phyloP scores from a whole-genome alignment of 179 eudicot genomes.

The Beta corolliflora region DNA sequence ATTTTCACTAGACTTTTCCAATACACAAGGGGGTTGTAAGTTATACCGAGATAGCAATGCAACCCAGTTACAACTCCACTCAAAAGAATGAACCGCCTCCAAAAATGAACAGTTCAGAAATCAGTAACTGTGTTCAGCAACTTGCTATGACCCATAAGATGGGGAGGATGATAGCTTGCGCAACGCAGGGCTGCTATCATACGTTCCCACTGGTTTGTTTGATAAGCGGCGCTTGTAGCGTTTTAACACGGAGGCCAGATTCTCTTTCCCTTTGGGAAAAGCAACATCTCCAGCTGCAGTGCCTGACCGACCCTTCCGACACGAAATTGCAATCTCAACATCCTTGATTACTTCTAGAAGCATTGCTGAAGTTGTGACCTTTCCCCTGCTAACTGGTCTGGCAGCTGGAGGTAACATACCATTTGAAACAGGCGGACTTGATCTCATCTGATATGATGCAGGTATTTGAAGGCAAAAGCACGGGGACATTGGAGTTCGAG shows the following conservation, averaged over 20 bases:
- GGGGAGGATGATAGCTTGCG: constrained; percentile 37
- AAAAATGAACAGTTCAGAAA: constrained; percentile 22
- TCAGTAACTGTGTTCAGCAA: constrained; percentile 14
- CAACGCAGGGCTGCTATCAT: constrained; percentile 38
- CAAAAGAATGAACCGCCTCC: constrained; percentile 30
- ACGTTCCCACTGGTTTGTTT: constrained; percentile 49
- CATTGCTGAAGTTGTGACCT: constrained; percentile 67
- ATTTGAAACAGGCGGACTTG: constrained; percentile 55
- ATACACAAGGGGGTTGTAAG: constrained; percentile 19
- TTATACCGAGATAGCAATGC: not conserved
- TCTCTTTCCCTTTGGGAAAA: constrained; percentile 94
- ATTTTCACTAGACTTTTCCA: constrained; percentile 10
- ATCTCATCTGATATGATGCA: constrained; percentile 49
- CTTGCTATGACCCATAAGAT: constrained; percentile 30
- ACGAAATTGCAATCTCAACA: constrained; percentile 78
- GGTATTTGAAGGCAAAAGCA: constrained; percentile 94
- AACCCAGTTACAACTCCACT: constrained; percentile 21
- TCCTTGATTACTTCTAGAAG: constrained; percentile 80
- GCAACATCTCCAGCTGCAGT: constrained; percentile 99
- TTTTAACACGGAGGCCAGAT: constrained; percentile 86
- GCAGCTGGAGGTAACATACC: constrained; percentile 74
- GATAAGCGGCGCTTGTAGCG: constrained; percentile 89
- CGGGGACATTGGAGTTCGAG: constrained; percentile 62
- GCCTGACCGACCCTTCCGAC: constrained; percentile 85
- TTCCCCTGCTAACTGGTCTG: constrained; percentile 58